A percentile compares a stretch with the other conserved stretches of the same genome.
These are phyloP conservation scores for Morella rubra DNA, from an alignment of 306 rosid genomes.

Conservation along the genomic window DNA sequence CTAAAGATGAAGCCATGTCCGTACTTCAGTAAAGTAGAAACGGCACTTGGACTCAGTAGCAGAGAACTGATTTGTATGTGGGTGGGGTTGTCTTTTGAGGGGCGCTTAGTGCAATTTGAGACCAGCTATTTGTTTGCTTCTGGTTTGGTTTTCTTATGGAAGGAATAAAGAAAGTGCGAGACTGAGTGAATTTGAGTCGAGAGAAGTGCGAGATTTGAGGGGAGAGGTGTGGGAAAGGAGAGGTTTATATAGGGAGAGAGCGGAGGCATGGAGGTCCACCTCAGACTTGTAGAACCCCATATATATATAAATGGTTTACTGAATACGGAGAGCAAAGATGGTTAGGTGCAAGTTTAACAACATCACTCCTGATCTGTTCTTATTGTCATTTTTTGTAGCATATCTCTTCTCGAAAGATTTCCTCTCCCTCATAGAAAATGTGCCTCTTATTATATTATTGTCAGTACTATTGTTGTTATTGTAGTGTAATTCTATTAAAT, in stretches of 20 bases:
- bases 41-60: background rate
- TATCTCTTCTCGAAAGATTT: conserved; percentile 51
- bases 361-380: too few relatives aligned
- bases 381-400: conserved; percentile 19
- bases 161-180: background rate
- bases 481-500: background rate
- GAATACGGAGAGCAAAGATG: background rate
- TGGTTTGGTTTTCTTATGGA: background rate
- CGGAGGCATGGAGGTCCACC: conserved; percentile 32
- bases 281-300: conserved; percentile 24
- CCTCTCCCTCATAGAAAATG: conserved; percentile 22
- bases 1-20: conserved; percentile 37
- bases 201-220: conserved; percentile 15
- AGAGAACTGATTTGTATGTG: background rate
- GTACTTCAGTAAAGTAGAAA: conserved; percentile 18
- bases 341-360: conserved; percentile 10
- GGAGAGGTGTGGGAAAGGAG: conserved; percentile 32
- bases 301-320: too few relatives aligned
- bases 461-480: background rate
- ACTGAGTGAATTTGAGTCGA: background rate
- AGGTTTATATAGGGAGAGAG: conserved; percentile 23
- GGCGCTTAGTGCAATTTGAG: background rate
- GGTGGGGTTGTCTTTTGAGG: conserved; percentile 18
- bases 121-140: background rate
- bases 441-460: background rate